Base-by-base conservation (phyloP, 306 rosid species). In the Prunus davidiana region DNA sequence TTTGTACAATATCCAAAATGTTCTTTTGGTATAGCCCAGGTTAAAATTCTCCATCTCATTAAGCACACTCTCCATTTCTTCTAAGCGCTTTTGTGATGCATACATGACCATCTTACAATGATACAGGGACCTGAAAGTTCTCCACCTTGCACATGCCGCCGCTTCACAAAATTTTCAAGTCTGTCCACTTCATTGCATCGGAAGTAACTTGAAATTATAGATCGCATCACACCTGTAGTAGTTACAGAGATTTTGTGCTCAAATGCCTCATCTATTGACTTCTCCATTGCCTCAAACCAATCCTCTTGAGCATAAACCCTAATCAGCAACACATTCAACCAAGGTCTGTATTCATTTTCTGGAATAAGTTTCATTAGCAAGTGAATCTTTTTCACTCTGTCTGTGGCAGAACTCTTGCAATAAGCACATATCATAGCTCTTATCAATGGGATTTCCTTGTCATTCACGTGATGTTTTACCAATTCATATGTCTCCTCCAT, bases 91-190 rank as follows among this genome's bases (percentile, higher is more conserved):
- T 22, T 78, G 83, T 69, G 87, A 81, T 47, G 82, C 89, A 86
- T 85, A 88, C 95, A 92, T 81, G 74, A 80, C 91, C 89, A 94
- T 76, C 91, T 89, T 92, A 81, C 95, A 91, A 69, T 88, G 97
- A 81, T 89, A 90, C 8, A 90, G 75, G 64, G 96, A 88, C 73
- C 88, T 87, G 63, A 93, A 86, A 41, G 80, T 67, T 81, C 76
- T 86, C 98, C 98, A 93, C 20, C 87, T 86, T 10, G 86, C 83
- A 80, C 52, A 34, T 85, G 87, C 93, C 54, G 97, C 93, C 87
- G 87, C 41, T 80, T 87, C 28, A 88, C 74, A 84, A 93, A 91
- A 51, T 28, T 62, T 58, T 79, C 87, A 28, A 90, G 91, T 76
- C 56, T 87, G 57, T 93, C 96, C 69, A 90, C 71, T 20, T 94